phyloP scores from a whole-genome alignment of 768 basidiomycete species.

The Sporobolomyces roseus region DNA sequence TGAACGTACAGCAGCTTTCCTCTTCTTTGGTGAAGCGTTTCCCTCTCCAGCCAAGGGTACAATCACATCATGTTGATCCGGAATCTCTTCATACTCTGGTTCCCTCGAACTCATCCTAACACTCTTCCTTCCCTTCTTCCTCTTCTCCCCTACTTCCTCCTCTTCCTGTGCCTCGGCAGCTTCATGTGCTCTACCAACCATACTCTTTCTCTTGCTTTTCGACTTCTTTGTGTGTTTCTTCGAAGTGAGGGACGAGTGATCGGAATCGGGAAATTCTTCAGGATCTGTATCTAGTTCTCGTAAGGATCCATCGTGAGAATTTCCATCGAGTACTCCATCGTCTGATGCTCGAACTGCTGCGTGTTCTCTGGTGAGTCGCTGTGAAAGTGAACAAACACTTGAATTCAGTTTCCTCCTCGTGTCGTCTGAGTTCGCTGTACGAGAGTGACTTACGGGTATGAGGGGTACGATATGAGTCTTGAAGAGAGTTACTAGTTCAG shows the following conservation, averaged over 20 bases:
- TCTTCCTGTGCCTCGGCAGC: not conserved
- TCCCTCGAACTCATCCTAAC: not conserved
- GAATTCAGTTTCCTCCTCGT: not conserved
- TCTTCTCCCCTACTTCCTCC: not conserved
- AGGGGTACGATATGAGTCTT: constrained; percentile 14
- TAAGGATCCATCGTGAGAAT: constrained; percentile 18
- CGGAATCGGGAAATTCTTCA: not conserved
- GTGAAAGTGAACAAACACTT: not conserved
- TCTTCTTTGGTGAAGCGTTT: not conserved
- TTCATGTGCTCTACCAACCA: not conserved
- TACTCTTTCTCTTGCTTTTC: constrained; percentile 6
- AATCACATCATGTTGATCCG: not conserved
- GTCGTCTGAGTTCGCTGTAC: too few relatives aligned
- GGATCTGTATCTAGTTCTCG: constrained; percentile 34
- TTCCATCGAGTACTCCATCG: constrained; percentile 35
- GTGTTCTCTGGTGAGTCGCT: constrained; percentile 22
- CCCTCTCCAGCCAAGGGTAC: not conserved
- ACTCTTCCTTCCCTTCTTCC: not conserved
- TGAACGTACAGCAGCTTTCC: too few relatives aligned
- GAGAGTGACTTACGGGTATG: constrained; percentile 9
- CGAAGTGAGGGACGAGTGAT: not conserved
- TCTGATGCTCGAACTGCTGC: constrained; percentile 20
- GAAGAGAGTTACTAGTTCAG: constrained; percentile 21
- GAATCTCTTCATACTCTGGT: not conserved
- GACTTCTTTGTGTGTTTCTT: not conserved